Base-by-base conservation (phyloP, 1,139 yeast genomes). In the Debaryomyces psychrophilus region DNA sequence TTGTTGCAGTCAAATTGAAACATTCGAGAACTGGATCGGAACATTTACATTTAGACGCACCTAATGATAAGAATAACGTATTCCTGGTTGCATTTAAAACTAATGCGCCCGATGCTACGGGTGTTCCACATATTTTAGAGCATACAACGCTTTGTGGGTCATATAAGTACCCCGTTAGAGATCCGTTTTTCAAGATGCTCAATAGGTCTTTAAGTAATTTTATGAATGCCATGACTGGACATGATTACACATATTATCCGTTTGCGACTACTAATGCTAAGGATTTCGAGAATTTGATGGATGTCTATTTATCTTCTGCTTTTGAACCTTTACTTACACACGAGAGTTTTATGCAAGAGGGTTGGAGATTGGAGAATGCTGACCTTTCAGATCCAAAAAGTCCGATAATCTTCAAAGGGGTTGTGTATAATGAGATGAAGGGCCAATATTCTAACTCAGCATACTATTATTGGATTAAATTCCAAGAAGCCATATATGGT, bases 141-240 rank as follows among this genome's bases (percentile, higher is more conserved):
- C 99, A 93, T 63, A 92, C 97, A 7, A 90, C 98, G 1, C 71
- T 93, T 33, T 93, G 99, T 69, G 99, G 99, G 3, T 89, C 97
- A 1, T 73, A 79, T 49, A 87, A 86, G 61, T 93, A 81, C 64
- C 98, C 97, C 0, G 97, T 93, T 2, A 76, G 97, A 56, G 99
- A 93, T 66, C 99, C 99, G 2, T 93, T 93, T 66, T 95, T 93
- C 77, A 92, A 93, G 65, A 93, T 93, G 99, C 75, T 93, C 48
- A 93, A 92, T 62, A 72, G 98, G 55, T 79, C 79, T 2, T 71
- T 93, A 58, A 85, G 97, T 34, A 93, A 90, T 64, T 93, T 90
- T 67, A 93, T 93, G 99, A 93, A 93, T 64, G 99, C 99, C 11
- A 89, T 93, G 97, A 93, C 99, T 0, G 99, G 96, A 14, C 92